Base-by-base conservation (phyloP, 169 alveolate species). In the Besnoitia besnoiti region DNA sequence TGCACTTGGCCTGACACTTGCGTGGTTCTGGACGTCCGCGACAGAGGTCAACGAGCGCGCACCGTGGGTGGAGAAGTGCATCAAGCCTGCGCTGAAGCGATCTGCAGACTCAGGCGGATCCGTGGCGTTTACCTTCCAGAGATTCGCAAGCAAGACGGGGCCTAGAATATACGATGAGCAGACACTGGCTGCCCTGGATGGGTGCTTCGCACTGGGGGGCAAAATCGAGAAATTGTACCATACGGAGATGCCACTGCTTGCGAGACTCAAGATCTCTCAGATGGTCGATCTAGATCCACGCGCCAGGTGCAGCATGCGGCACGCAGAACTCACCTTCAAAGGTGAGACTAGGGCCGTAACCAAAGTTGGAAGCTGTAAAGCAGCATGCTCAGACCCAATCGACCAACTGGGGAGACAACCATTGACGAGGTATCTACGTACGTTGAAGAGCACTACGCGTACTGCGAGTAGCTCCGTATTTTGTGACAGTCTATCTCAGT, bases 1-100 rank as follows among this genome's bases (percentile, higher is more conserved):
- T 44, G 92, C 92, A 7, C 62, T 88, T n/a, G 92, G 85, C 46
- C 85, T 88, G 46, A 62, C 92, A 0, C 85, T 88, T 14, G 85
- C 85, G 16, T 44, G 5, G 40, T n/a, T 88, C 37, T 88, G 85
- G 87, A 42, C 59, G 12, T 47, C 76, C 4, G 16, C 62, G 37
- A 35, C 91, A 5, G 35, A 7, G 16, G 10, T n/a, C 55, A 1
- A 61, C 39, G 59, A 37, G 62, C 47, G 61, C 76, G 40, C 5
- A 27, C 73, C 85, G 44, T 88, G 92, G 92, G 85, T 88, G 51
- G 49, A 59, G 16, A 24, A 39, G 21, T 88, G 92, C 85, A 88
- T 88, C 40, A 30, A 7, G 33, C 92, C 92, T 0, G 16, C 62
- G 30, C 16, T 88, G 44, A 67, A 33, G 80, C 12, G 30, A 0